These are phyloP conservation scores for Scortechinia acanthostroma DNA, from an alignment of 2,329 filamentous ascomycete species.

Conservation along the genomic window DNA sequence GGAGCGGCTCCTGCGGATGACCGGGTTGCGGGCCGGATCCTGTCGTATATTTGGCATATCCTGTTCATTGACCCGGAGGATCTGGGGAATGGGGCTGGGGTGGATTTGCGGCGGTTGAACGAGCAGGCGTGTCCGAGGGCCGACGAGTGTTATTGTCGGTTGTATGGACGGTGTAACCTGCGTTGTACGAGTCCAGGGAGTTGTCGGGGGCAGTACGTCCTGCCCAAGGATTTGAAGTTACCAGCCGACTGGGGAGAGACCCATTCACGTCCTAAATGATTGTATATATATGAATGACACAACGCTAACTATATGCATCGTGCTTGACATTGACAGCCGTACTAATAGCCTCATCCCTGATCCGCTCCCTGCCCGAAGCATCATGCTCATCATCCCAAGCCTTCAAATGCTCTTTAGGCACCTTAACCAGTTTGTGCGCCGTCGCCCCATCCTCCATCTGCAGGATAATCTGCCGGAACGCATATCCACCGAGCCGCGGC, in stretches of 20 bases:
- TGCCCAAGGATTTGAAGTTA: background rate
- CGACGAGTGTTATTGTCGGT: background rate
- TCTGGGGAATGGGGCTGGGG: too few species aligned
- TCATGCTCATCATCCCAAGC: background rate
- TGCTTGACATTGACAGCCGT: too few species aligned
- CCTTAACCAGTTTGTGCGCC: conserved; percentile 19
- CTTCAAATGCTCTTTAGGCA: background rate
- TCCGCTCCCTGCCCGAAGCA: background rate
- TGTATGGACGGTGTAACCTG: background rate
- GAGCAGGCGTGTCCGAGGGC: background rate
- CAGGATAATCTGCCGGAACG: conserved; percentile 44
- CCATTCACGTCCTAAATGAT: too few species aligned
- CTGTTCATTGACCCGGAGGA: conserved; percentile 22
- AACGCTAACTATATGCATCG: too few species aligned
- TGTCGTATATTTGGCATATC: conserved; percentile 40
- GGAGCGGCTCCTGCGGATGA: conserved; percentile 28
- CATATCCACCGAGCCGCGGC: conserved; percentile 42
- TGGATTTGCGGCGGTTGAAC: background rate
- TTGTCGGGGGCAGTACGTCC: background rate
- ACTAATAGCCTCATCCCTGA: too few species aligned
- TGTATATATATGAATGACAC: too few species aligned
- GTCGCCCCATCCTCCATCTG: conserved; percentile 32
- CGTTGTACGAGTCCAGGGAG: background rate
- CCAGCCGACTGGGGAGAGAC: background rate
- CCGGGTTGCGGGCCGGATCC: conserved; percentile 29